Evolutionary conservation across 2,329 filamentous ascomycete genomes (phyloP), one percentile per base, ranked within the genome.

Genomic region (Cladosporium velox): DNA sequence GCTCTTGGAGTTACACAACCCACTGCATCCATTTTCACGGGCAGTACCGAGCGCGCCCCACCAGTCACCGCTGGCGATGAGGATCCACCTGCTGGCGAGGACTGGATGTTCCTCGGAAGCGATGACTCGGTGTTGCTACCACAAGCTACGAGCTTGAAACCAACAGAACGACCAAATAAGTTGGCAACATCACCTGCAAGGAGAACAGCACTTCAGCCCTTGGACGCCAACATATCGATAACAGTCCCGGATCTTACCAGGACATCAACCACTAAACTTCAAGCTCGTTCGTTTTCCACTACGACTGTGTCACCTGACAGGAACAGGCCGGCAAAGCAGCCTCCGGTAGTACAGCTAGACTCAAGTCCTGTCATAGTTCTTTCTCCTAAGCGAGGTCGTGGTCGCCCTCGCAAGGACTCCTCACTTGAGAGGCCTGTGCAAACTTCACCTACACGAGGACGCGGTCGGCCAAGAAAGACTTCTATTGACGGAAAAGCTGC

Each of bases 171-270:
- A 21, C 34, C 11, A 34, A 6, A 7, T 14, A 28, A 32, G 28
- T 34, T 34, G n/a, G 28, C 32, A n/a, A 41, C 47, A 24, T 41
- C 38, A 38, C 51, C 32, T 49, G 55, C 18, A 65, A 58, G 30
- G n/a, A 61, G 73, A 63, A 51, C 68, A 35, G 72, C 69, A 35
- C 69, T 75, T 3, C 70, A 70, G 58, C 52, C 66, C 8, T 70
- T 75, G 15, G 72, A 75, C 54, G 66, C 69, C 24, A 75, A 75
- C 35, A 64, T 68, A 11, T 57, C 63, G 14, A 55, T 67, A 14
- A 15, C 18, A n/a, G 26, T 30, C 1, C 35, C 47, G 3, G 49
- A 64, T 64, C 10, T n/a, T 26, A n/a, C n/a, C 35, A 32, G 4
- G 24, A 57, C 44, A 35, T 28, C 21, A 14, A n/a, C 8, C 41